phyloP scores from a whole-genome alignment of 1,284 basidiomycete genomes.

The Papiliotrema fonsecae region DNA sequence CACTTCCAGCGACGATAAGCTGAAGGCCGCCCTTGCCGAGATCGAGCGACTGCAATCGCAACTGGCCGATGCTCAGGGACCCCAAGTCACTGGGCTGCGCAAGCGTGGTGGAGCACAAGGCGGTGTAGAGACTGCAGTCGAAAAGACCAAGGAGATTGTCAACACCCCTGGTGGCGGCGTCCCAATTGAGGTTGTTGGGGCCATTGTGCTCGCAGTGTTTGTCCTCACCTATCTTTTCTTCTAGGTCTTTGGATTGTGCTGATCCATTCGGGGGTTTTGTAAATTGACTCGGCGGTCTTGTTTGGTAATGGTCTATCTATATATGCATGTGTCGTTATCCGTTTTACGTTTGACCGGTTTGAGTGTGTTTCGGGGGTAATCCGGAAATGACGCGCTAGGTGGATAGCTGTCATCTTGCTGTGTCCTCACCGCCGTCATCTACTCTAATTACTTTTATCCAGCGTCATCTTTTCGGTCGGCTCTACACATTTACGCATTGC shows the following conservation, averaged over 20 bases:
- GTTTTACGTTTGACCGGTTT: no score
- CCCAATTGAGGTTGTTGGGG: constrained; percentile 54
- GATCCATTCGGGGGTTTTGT: no score
- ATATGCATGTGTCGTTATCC: no score
- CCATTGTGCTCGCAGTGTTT: constrained; percentile 54
- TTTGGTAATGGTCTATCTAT: no score
- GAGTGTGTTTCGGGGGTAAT: no score
- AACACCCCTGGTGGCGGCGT: constrained; percentile 46
- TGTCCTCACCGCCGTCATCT: no score
- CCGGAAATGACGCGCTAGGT: no score
- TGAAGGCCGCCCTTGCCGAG: constrained; percentile 39
- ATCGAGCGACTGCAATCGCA: constrained; percentile 42
- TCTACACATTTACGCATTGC: no score
- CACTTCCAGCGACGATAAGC: constrained; percentile 43
- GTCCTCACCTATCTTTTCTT: constrained; percentile 55
- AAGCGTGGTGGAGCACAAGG: constrained; percentile 33
- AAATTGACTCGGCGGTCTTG: no score
- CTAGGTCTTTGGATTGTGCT: constrained; percentile 23
- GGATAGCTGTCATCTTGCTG: no score
- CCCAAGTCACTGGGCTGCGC: constrained; percentile 39
- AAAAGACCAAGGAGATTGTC: constrained; percentile 27
- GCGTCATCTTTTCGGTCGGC: no score
- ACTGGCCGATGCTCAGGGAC: constrained; percentile 31
- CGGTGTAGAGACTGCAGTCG: constrained; percentile 23
- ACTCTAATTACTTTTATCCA: no score